These are phyloP conservation scores for Cryoendolithus antarcticus DNA, from an alignment of 2,329 filamentous ascomycete genomes.

Conservation along the genomic window DNA sequence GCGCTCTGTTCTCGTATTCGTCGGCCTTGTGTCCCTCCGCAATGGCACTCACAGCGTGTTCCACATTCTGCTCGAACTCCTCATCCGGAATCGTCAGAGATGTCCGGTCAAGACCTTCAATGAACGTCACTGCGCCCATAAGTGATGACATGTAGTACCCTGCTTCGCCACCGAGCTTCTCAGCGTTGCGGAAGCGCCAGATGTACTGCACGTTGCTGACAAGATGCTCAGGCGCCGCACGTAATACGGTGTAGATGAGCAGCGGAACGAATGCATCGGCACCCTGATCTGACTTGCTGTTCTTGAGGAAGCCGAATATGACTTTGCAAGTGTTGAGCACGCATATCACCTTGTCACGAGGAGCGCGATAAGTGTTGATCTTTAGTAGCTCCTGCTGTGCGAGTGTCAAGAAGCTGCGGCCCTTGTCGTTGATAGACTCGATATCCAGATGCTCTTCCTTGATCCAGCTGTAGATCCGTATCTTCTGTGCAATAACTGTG, in stretches of 20 bases:
- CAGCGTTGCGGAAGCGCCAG: conserved; percentile 88
- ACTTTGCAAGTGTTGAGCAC: conserved; percentile 98
- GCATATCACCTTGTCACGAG: conserved; percentile 95
- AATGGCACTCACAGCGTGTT: conserved; percentile 87
- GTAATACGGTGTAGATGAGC: conserved; percentile 88
- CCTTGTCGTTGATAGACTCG: conserved; percentile 68
- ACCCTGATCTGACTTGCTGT: conserved; percentile 84
- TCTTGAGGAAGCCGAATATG: conserved; percentile 88
- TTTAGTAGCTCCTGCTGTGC: conserved; percentile 93
- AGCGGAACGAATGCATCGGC: conserved; percentile 93
- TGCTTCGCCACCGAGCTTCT: conserved; percentile 93
- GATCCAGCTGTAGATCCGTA: conserved; percentile 94
- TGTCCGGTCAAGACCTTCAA: conserved; percentile 91
- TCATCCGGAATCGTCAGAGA: conserved; percentile 86
- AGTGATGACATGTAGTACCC: conserved; percentile 96
- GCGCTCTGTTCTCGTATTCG: conserved; percentile 29
- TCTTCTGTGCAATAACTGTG: conserved; percentile 90
- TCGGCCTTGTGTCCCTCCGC: conserved; percentile 69
- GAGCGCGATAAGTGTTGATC: conserved; percentile 94
- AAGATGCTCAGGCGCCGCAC: conserved; percentile 86
- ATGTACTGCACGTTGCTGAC: conserved; percentile 99
- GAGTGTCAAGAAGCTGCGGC: conserved; percentile 73
- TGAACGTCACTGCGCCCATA: conserved; percentile 90
- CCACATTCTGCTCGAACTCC: conserved; percentile 93
- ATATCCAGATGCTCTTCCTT: conserved; percentile 90